phyloP scores from a whole-genome alignment of 768 basidiomycete species.

The Amanita brunnescens region DNA sequence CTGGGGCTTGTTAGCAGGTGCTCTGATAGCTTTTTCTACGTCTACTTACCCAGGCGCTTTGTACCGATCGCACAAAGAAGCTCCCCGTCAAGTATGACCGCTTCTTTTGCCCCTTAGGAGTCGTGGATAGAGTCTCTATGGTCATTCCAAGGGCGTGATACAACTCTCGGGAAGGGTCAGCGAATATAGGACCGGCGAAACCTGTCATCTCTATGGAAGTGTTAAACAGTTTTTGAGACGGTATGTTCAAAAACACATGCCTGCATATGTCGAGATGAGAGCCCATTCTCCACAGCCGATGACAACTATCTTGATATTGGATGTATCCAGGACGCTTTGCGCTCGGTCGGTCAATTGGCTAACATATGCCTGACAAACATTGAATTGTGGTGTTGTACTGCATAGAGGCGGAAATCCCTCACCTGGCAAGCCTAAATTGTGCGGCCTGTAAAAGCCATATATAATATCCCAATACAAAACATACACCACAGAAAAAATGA shows the following conservation, averaged over 20 bases:
- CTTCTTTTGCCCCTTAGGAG: constrained; percentile 35
- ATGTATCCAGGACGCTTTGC: constrained; percentile 28
- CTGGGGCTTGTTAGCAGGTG: constrained; percentile 11
- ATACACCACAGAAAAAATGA: constrained; percentile 60
- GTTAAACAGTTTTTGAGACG: background rate
- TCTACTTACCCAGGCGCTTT: constrained; percentile 38
- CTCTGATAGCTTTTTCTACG: background rate
- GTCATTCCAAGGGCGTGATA: constrained; percentile 58
- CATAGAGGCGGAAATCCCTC: constrained; percentile 5
- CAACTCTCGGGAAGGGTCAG: constrained; percentile 52
- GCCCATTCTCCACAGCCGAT: constrained; percentile 56
- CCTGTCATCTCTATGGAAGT: constrained; percentile 30
- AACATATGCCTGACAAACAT: constrained; percentile 34
- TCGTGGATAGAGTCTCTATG: constrained; percentile 33
- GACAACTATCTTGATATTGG: constrained; percentile 34
- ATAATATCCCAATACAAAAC: background rate
- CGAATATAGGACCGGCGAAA: constrained; percentile 45
- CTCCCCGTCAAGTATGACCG: constrained; percentile 37
- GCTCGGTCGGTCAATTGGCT: constrained; percentile 34
- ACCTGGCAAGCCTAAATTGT: constrained; percentile 34
- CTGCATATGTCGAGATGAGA: constrained; percentile 39
- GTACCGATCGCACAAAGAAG: constrained; percentile 20
- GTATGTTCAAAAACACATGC: constrained; percentile 19
- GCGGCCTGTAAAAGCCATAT: background rate
- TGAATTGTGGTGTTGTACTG: background rate